Evolutionary conservation across 2,329 filamentous ascomycete species (phyloP).

Genomic region (Nectriaceae sp.): DNA sequence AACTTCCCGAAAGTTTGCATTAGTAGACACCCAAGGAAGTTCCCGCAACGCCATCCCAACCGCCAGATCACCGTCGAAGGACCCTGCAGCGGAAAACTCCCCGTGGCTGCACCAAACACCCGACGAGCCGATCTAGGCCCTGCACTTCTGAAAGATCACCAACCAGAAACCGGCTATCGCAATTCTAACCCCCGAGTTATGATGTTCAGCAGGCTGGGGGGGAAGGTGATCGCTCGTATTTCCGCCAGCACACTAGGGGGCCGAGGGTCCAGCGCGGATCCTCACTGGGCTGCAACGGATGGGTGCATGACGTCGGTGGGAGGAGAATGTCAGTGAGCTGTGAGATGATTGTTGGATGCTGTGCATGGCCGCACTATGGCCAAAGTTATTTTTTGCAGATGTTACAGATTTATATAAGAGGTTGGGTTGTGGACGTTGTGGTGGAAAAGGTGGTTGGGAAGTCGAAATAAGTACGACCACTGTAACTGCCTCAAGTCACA

Average conservation of each 20-base stretch:
- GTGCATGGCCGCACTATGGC: background rate
- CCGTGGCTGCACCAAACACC: background rate
- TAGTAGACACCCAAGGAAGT: too few species aligned
- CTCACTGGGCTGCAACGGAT: background rate
- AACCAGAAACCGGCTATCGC: background rate
- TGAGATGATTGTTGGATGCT: background rate
- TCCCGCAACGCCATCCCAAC: too few species aligned
- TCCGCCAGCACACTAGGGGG: background rate
- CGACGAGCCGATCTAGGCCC: background rate
- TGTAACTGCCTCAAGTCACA: background rate
- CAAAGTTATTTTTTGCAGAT: background rate
- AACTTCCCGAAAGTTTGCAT: too few species aligned
- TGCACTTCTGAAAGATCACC: background rate
- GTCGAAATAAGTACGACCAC: background rate
- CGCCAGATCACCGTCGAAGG: background rate
- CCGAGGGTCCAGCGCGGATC: background rate
- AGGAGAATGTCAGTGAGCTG: background rate
- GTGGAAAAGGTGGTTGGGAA: background rate
- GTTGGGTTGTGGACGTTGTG: background rate
- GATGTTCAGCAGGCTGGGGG: background rate
- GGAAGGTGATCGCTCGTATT: background rate
- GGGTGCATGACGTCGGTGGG: background rate
- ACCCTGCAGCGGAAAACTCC: background rate
- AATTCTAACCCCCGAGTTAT: background rate
- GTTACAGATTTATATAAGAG: background rate